phyloP scores from a whole-genome alignment of 164 flowering plant species.

The Buxus sempervirens region DNA sequence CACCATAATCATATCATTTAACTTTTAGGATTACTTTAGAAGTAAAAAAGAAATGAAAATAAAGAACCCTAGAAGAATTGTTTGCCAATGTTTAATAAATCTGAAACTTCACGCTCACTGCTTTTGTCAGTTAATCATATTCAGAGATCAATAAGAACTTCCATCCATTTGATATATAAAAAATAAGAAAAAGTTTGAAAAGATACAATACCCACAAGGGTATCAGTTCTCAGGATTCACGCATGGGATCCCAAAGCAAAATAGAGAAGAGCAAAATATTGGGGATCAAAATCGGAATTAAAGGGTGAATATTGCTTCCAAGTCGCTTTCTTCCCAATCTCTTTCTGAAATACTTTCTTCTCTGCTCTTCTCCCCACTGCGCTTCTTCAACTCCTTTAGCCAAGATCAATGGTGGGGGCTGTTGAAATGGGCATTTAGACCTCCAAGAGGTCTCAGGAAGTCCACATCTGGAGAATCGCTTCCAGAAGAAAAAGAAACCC shows the following conservation, averaged over 20 bases:
- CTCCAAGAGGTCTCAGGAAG: conserved; percentile 73
- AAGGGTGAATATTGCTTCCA: conserved; percentile 41
- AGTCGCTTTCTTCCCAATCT: conserved; percentile 49
- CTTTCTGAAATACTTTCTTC: conserved; percentile 46
- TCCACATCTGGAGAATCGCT: conserved; percentile 51
- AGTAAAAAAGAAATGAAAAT: no score
- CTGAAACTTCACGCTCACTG: no score
- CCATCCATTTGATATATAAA: no score
- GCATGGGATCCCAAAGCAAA: conserved; percentile 64
- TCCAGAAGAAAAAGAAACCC: conserved; percentile 59
- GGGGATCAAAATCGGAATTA: conserved; percentile 63
- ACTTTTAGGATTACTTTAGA: no score
- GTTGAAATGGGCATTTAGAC: conserved; percentile 73
- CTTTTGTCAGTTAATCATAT: no score
- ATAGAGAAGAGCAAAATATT: conserved; percentile 51
- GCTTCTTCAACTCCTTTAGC: conserved; percentile 74
- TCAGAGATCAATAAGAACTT: no score
- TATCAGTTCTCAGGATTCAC: conserved; percentile 9
- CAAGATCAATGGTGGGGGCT: conserved; percentile 74
- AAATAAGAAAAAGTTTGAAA: no score
- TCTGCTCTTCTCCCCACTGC: conserved; percentile 48
- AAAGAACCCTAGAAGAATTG: no score
- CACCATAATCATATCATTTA: no score
- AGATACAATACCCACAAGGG: no score
- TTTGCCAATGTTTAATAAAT: no score